These are phyloP conservation scores for Apiotrichum siamense DNA, from an alignment of 1,284 basidiomycete genomes.

Conservation along the genomic window DNA sequence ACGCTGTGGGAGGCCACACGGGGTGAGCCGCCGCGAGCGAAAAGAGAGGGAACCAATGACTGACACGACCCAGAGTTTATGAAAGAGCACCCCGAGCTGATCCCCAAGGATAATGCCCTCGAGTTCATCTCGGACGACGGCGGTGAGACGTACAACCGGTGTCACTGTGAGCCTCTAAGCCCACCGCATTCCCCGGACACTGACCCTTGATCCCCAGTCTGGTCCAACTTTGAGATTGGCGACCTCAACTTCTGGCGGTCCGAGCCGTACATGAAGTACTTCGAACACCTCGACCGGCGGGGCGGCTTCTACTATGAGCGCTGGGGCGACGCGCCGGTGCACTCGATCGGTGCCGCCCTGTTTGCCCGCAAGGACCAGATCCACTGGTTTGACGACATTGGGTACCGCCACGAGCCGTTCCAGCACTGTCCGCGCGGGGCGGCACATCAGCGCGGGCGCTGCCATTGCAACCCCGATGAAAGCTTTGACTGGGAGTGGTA, in stretches of 20 bases:
- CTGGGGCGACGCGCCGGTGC: slow-evolving; percentile 76
- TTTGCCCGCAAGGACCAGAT: slow-evolving; percentile 65
- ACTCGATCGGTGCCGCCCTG: slow-evolving; percentile 69
- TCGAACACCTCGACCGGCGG: slow-evolving; percentile 65
- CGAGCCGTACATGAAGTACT: slow-evolving; percentile 70
- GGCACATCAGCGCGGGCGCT: slow-evolving; percentile 41
- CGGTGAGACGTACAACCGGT: slow-evolving; percentile 67
- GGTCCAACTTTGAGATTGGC: slow-evolving; percentile 82
- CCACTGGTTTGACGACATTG: slow-evolving; percentile 61
- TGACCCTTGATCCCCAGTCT: slow-evolving; percentile 54
- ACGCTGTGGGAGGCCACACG: slow-evolving; percentile 67
- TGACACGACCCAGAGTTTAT: slow-evolving; percentile 57
- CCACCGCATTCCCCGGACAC: neutral
- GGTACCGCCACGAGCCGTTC: slow-evolving; percentile 48
- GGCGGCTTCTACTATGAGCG: slow-evolving; percentile 80
- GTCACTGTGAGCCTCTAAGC: slow-evolving; percentile 59
- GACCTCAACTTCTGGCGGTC: slow-evolving; percentile 67
- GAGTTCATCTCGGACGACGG: slow-evolving; percentile 67
- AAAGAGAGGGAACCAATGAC: too few relatives aligned
- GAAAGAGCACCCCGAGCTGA: slow-evolving; percentile 58
- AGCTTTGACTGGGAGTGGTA: slow-evolving; percentile 48
- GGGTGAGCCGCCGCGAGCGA: too few relatives aligned
- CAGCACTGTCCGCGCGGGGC: slow-evolving; percentile 47
- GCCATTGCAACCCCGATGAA: slow-evolving; percentile 44
- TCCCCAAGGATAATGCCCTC: slow-evolving; percentile 66